Conservation (phyloP, 352 stramenopile genomes). For the Phytopythium kandeliae region DNA sequence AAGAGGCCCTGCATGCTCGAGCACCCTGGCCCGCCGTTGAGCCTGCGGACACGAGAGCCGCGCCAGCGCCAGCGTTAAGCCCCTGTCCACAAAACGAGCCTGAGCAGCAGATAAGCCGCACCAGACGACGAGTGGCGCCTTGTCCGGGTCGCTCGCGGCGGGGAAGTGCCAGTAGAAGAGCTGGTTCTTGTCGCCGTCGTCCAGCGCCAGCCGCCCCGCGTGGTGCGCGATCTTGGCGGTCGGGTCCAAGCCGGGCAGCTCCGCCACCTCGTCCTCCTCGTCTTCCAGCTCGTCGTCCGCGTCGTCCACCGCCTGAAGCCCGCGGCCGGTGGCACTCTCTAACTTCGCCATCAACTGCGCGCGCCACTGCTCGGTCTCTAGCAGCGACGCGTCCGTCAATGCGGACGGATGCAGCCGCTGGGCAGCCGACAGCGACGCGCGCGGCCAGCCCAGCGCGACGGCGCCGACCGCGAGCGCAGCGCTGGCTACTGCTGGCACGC, state of each 20-base stretch:
- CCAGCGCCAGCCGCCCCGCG: slow-evolving; percentile 49
- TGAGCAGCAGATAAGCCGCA: too few species aligned
- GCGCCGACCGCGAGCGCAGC: background rate
- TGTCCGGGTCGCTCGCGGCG: slow-evolving; percentile 34
- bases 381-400: background rate
- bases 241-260: slow-evolving; percentile 48
- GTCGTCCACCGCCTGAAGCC: slow-evolving; percentile 3
- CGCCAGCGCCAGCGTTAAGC: background rate
- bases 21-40: slow-evolving; percentile 80
- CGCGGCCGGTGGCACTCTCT: background rate
- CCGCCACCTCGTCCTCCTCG: slow-evolving; percentile 31
- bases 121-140: slow-evolving; percentile 64
- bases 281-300: too few species aligned
- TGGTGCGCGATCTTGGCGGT: slow-evolving; percentile 55
- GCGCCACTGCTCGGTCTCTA: background rate
- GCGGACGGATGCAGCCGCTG: slow-evolving; percentile 25
- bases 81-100: background rate
- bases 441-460: background rate
- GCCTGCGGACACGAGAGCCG: slow-evolving; percentile 15
- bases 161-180: slow-evolving; percentile 85
- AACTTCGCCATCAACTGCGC: slow-evolving; percentile 6
- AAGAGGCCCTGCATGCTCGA: slow-evolving; percentile 79
- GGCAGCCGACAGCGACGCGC: background rate
- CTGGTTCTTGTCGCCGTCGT: slow-evolving; percentile 36
- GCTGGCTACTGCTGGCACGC: background rate